Base-by-base conservation (phyloP, 169 alveolate genomes). In the Babesia sp. region DNA sequence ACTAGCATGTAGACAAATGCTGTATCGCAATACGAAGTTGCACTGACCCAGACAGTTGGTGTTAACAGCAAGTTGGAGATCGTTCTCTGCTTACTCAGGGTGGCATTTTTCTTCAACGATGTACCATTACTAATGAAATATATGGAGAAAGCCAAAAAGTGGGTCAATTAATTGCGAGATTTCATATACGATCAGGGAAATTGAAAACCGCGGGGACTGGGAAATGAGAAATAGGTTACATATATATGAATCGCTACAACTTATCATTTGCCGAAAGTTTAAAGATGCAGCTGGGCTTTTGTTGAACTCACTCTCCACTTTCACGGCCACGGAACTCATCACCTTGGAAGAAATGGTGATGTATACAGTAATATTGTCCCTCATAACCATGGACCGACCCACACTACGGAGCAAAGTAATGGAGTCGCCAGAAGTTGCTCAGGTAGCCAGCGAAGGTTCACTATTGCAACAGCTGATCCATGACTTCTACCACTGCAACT, bases 161-260 rank as follows among this genome's bases (percentile, higher is more conserved):
- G 80, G 75, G 76, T 66, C 26, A 78, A 64, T 48, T 53, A 3
- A 3, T 4, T 26, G 26, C 34, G 2, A 4, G 20, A 22, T 20
- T 24, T 26, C 44, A 22, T 78, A 87, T 36, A 68, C 56, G 14
- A 8, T 64, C 72, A 88, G 90, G 56, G 91, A 93, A 34, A 90
- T 96, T 68, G 98, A 95, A 56, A 96, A 92, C 39, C 98, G 99
- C 44, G 99, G 98, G 14, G 99, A 97, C 80, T 97, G 99, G 99
- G 99, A 97, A 88, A 93, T 97, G 74, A 93, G 94, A 79, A 97
- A 97, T 79, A 93, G 97, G 79, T 91, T 97, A 39, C 97, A 96
- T 86, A 97, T 97, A 31, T 96, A 95, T 74, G 97, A 95, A 58
- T 96, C 96, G 37, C 69, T 95, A 31, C 84, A 90, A 58, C 81